Percentiles rank a stretch among this genome's conserved stretches.
phyloP scores from a whole-genome alignment of 108 stramenopile genomes.

The Nannochloropsis oceanica region DNA sequence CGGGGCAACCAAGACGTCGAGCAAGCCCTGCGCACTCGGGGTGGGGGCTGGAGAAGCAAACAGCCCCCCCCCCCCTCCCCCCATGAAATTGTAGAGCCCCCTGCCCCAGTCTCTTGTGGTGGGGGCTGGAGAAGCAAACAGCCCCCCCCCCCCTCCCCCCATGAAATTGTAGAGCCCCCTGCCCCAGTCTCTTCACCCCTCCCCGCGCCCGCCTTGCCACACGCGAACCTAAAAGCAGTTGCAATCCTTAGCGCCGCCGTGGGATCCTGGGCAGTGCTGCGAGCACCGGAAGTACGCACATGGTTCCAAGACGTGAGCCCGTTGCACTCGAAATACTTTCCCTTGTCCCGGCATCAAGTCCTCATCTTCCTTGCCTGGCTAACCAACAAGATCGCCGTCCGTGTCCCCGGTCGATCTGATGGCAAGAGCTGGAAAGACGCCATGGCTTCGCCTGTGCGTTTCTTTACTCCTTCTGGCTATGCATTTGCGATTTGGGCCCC shows the following conservation, averaged over 20 bases:
- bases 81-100: neutral
- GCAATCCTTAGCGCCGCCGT: neutral
- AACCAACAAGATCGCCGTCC: neutral
- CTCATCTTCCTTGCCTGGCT: slow-evolving; percentile 5
- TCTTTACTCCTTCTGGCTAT: slow-evolving; percentile 24
- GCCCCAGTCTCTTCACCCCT: neutral
- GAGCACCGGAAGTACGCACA: neutral
- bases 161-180: neutral
- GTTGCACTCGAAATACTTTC: neutral
- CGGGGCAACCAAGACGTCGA: too few species aligned
- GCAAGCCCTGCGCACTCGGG: neutral
- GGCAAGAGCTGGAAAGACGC: neutral
- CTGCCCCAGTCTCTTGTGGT: neutral
- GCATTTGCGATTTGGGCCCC: slow-evolving; percentile 34
- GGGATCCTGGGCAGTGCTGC: neutral
- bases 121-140: neutral
- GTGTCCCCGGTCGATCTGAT: slow-evolving; percentile 5
- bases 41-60: neutral
- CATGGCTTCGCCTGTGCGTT: neutral
- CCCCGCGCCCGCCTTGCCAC: neutral
- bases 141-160: neutral
- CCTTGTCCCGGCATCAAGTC: slow-evolving; percentile 4
- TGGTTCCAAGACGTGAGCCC: neutral
- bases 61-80: neutral
- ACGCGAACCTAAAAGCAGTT: neutral